A percentile compares a stretch with the other conserved stretches of the same genome.
These are phyloP conservation scores for Paraglomus brasilianum DNA, from an alignment of 192 early-diverging fungal species.

Conservation along the genomic window DNA sequence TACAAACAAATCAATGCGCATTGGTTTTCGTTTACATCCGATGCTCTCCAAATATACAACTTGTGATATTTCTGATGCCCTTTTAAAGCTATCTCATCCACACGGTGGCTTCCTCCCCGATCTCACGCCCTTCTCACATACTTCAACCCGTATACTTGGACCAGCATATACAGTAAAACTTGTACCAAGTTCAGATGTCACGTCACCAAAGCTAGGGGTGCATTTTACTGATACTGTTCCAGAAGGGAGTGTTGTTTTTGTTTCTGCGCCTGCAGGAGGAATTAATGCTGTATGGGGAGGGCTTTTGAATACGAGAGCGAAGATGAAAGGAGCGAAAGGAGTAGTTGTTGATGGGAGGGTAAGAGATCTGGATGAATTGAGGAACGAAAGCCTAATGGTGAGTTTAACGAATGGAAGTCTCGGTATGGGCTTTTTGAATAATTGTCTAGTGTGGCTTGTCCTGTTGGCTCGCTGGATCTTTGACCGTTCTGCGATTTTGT, in stretches of 20 bases:
- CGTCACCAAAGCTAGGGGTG: conserved; percentile 38
- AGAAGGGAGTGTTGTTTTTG: conserved; percentile 47
- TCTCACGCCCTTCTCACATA: conserved; percentile 49
- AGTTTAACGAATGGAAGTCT: background rate
- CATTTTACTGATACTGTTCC: conserved; percentile 48
- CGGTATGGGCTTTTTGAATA: background rate
- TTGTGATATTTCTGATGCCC: conserved; percentile 41
- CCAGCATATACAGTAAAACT: conserved; percentile 61
- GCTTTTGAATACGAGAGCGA: conserved; percentile 56
- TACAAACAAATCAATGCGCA: too few species aligned
- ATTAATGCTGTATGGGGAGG: conserved; percentile 63
- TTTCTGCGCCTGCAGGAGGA: conserved; percentile 50
- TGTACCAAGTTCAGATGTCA: conserved; percentile 43
- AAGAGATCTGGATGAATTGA: conserved; percentile 55
- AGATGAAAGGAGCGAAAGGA: conserved; percentile 44
- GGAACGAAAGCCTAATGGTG: conserved; percentile 50
- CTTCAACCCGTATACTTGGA: conserved; percentile 46
- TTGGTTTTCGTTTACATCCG: too few species aligned
- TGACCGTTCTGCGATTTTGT: background rate
- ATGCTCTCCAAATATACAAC: too few species aligned
- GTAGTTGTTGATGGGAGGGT: conserved; percentile 56
- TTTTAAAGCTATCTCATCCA: conserved; percentile 44
- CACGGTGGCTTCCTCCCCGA: conserved; percentile 57
- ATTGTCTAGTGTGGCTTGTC: background rate
- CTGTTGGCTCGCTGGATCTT: background rate